These are phyloP conservation scores for Coemansia sp. DNA, from an alignment of 192 early-diverging fungal genomes.

Conservation along the genomic window DNA sequence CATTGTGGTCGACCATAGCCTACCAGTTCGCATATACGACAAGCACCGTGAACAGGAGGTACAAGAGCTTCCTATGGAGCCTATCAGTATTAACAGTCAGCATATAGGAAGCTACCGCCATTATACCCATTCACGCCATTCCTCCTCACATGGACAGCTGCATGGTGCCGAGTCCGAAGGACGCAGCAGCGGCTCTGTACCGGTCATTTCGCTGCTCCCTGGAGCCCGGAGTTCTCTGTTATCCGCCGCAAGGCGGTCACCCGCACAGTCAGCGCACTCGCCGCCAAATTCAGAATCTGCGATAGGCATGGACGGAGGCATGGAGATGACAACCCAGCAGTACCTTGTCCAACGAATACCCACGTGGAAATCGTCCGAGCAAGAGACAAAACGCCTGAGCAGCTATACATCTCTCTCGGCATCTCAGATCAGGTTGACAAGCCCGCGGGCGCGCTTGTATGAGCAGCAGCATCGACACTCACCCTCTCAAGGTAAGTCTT, in stretches of 20 bases:
- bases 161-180: constrained; percentile 31
- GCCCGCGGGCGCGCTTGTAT: constrained; percentile 33
- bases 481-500: constrained; percentile 34
- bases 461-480: constrained; percentile 22
- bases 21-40: constrained; percentile 27
- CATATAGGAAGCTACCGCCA: neutral
- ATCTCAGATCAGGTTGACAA: constrained; percentile 45
- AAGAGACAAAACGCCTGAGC: constrained; percentile 5
- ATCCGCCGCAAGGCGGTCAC: constrained; percentile 12
- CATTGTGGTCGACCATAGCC: neutral
- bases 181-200: constrained; percentile 43
- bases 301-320: neutral
- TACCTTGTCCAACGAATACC: constrained; percentile 44
- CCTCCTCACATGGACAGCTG: constrained; percentile 14
- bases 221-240: constrained; percentile 30
- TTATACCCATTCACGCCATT: constrained; percentile 13
- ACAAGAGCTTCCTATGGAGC: constrained; percentile 41
- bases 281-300: neutral
- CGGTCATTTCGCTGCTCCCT: constrained; percentile 44
- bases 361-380: constrained; percentile 8
- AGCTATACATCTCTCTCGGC: constrained; percentile 14
- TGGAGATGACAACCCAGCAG: constrained; percentile 27
- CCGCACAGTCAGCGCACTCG: neutral
- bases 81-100: constrained; percentile 12
- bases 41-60: constrained; percentile 32